These are phyloP conservation scores for Candida patagonica DNA, from an alignment of 805 yeast genomes.

Conservation along the genomic window DNA sequence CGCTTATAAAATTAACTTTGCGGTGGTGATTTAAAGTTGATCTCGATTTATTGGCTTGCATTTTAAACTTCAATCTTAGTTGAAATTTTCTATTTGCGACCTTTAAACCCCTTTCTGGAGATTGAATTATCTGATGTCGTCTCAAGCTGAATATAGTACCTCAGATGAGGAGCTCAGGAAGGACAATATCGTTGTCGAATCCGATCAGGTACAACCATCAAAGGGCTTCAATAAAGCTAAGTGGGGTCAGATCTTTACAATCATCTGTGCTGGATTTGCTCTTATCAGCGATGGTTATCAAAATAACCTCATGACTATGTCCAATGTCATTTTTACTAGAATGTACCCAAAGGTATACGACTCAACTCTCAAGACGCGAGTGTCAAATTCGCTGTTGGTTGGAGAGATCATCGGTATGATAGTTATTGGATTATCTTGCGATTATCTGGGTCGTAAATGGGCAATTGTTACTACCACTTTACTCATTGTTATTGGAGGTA, in stretches of 20 bases:
- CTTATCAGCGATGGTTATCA: constrained; percentile 72
- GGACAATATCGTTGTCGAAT: no score
- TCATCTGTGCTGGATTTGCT: constrained; percentile 65
- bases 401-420: constrained; percentile 68
- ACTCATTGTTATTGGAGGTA: constrained; percentile 54
- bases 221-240: no score
- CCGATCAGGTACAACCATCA: no score
- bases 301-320: constrained; percentile 64
- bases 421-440: constrained; percentile 54
- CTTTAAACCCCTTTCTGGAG: no score
- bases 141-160: no score
- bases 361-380: constrained; percentile 46
- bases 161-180: no score
- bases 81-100: no score
- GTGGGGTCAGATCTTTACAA: constrained; percentile 26
- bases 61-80: no score
- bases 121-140: no score
- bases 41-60: no score
- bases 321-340: constrained; percentile 45
- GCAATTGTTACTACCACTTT: constrained; percentile 59
- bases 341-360: constrained; percentile 37
- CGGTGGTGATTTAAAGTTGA: no score
- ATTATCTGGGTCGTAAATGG: constrained; percentile 55
- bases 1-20: no score
- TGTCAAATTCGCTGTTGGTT: constrained; percentile 58